phyloP scores from a whole-genome alignment of 1,139 yeast genomes.

The Lodderomyces parapsilosis region DNA sequence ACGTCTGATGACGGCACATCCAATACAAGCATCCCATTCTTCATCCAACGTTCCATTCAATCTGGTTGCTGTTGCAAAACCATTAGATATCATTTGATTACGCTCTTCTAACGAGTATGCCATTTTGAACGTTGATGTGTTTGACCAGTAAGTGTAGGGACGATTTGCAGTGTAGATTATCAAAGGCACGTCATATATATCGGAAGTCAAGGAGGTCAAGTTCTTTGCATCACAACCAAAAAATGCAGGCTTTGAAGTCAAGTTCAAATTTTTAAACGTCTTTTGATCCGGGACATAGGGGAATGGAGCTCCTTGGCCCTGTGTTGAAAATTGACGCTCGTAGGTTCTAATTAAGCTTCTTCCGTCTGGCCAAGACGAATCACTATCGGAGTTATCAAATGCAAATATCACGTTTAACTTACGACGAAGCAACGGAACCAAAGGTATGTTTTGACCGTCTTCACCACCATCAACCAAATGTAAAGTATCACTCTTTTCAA shows the following conservation, averaged over 20 bases:
- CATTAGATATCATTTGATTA: slow-evolving; percentile 65
- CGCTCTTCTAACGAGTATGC: slow-evolving; percentile 59
- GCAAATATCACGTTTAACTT: slow-evolving; percentile 38
- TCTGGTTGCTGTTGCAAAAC: slow-evolving; percentile 75
- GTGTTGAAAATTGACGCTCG: slow-evolving; percentile 59
- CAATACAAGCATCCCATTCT: slow-evolving; percentile 76
- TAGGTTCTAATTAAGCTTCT: slow-evolving; percentile 42
- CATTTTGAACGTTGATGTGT: slow-evolving; percentile 70
- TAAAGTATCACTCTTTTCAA: slow-evolving; percentile 32
- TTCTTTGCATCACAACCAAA: slow-evolving; percentile 81
- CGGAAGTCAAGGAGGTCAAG: slow-evolving; percentile 45
- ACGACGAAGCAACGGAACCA: slow-evolving; percentile 36
- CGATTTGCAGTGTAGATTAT: slow-evolving; percentile 78
- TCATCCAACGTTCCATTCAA: slow-evolving; percentile 69
- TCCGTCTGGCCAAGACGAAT: slow-evolving; percentile 26
- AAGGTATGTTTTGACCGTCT: slow-evolving; percentile 39
- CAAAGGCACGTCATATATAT: slow-evolving; percentile 60
- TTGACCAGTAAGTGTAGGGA: slow-evolving; percentile 64
- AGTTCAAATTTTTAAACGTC: slow-evolving; percentile 59
- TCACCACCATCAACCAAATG: slow-evolving; percentile 44
- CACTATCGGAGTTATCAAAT: slow-evolving; percentile 28
- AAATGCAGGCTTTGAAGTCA: slow-evolving; percentile 70
- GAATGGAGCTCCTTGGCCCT: slow-evolving; percentile 60
- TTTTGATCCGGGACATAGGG: slow-evolving; percentile 76
- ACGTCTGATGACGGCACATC: slow-evolving; percentile 85